Base-by-base conservation (phyloP, 2,329 filamentous ascomycete genomes). In the Diplodia intermedia region DNA sequence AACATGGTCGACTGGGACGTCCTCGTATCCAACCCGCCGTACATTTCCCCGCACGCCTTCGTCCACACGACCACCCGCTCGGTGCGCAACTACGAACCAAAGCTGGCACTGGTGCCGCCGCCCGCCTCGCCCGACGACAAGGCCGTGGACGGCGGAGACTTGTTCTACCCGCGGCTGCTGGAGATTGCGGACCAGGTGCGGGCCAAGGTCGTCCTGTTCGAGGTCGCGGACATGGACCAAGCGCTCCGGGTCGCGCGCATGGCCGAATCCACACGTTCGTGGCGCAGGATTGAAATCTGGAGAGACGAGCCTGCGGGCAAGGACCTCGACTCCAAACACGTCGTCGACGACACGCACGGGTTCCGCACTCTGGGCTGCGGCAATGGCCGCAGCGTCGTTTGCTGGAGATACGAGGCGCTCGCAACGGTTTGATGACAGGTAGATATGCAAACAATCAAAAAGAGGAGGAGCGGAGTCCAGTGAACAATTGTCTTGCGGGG, bases 1-100 rank as follows among this genome's bases (percentile, higher is more conserved):
- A 53, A 23, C 29, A 18, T 29, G 50, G 52, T 50, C 29, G 12
- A 71, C 26, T 68, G 63, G 20, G 62, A 68, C 70, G 80, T 98
- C 4, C 79, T 99, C 1, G 86, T 95, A 43, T 91, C 91, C 1
- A 99, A 99, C 74, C 95, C 95, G 18, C 95, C 95, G 0, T 98
- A 98, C 77, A 90, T 98, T 62, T 96, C 93, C 1, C 81, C 83
- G 0, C 71, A 76, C 3, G 86, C 86, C 8, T 93, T 91, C 73
- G 79, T 83, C 49, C 84, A 79, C 49, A 86, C 87, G 20, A 93
- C 90, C 1, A 83, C 85, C 1, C 86, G 89, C 31, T 94, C 91
- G 14, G 94, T 97, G 36, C 87, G 93, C 18, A 88, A 88, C 55
- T 93, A 88, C 76, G 95, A 99, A 79, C 95, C 95, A 3, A 86